Conservation (phyloP, 768 basidiomycete species). For the Termitomyces sp. region DNA sequence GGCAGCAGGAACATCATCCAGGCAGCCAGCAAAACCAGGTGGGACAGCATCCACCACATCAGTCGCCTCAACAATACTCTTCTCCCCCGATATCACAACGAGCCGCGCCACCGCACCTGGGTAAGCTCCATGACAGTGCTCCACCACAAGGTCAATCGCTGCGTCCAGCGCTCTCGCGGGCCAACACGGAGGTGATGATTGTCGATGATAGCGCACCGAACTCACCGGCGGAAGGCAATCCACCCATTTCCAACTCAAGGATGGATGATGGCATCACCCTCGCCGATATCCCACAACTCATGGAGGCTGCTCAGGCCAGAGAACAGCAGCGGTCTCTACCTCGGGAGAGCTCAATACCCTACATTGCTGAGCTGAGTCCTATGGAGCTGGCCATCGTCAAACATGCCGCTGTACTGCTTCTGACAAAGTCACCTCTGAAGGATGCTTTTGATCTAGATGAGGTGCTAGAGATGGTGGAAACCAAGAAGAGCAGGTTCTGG, state of each 20-base stretch:
- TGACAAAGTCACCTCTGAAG: conserved; percentile 75
- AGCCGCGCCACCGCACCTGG: conserved; percentile 35
- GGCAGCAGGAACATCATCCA: conserved; percentile 40
- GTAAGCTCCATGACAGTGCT: conserved; percentile 35
- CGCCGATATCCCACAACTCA: conserved; percentile 90
- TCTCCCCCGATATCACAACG: conserved; percentile 28
- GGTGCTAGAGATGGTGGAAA: conserved; percentile 87
- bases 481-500: conserved; percentile 94
- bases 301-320: conserved; percentile 88
- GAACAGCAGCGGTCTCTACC: conserved; percentile 86
- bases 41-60: conserved; percentile 37
- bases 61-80: conserved; percentile 26
- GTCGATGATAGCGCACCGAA: conserved; percentile 78
- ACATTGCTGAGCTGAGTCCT: conserved; percentile 79
- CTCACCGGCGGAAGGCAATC: conserved; percentile 57
- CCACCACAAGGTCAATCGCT: conserved; percentile 49
- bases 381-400: conserved; percentile 90
- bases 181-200: conserved; percentile 86
- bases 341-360: conserved; percentile 72
- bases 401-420: conserved; percentile 81
- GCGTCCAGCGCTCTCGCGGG: conserved; percentile 70
- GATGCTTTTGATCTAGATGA: conserved; percentile 92
- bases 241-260: conserved; percentile 27
- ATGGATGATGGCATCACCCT: conserved; percentile 85
- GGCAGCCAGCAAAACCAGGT: conserved; percentile 32